Percentiles rank a stretch among this genome's conserved stretches.
Conservation (phyloP, 441 rosid genomes). For the Rhodomyrtus psidioides region DNA sequence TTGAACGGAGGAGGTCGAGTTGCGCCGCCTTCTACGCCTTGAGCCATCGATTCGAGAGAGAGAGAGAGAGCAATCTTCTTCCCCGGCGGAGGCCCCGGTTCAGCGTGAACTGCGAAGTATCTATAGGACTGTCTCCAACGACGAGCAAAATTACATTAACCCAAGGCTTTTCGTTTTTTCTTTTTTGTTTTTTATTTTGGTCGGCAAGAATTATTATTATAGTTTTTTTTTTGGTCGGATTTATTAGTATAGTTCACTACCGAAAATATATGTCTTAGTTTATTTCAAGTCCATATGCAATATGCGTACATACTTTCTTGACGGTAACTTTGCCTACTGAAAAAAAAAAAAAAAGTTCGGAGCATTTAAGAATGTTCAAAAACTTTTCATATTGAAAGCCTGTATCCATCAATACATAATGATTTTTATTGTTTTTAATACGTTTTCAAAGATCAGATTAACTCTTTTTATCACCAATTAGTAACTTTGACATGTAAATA, state of each 20-base stretch:
- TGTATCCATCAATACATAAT: neutral
- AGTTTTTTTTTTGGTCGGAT: too few species aligned
- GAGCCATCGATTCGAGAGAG: slow-evolving; percentile 46
- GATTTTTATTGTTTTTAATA: neutral
- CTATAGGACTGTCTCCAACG: neutral
- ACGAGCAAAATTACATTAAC: neutral
- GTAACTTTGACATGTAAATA: too few species aligned
- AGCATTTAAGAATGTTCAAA: too few species aligned
- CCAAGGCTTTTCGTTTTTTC: neutral
- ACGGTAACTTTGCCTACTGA: too few species aligned
- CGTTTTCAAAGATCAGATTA: neutral
- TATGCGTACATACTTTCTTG: too few species aligned
- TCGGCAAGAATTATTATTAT: too few species aligned
- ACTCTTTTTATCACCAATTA: neutral
- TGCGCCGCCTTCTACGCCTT: slow-evolving; percentile 14
- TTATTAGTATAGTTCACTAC: too few species aligned
- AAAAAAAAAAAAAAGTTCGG: too few species aligned
- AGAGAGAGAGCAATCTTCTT: neutral
- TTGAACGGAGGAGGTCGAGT: slow-evolving; percentile 12
- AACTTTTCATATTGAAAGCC: neutral
- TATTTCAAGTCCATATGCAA: too few species aligned
- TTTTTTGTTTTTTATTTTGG: neutral
- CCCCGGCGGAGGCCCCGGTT: neutral
- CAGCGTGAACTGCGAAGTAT: neutral
- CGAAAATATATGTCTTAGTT: too few species aligned